phyloP scores from a whole-genome alignment of 164 flowering plant genomes.

The Litsea cubeba region DNA sequence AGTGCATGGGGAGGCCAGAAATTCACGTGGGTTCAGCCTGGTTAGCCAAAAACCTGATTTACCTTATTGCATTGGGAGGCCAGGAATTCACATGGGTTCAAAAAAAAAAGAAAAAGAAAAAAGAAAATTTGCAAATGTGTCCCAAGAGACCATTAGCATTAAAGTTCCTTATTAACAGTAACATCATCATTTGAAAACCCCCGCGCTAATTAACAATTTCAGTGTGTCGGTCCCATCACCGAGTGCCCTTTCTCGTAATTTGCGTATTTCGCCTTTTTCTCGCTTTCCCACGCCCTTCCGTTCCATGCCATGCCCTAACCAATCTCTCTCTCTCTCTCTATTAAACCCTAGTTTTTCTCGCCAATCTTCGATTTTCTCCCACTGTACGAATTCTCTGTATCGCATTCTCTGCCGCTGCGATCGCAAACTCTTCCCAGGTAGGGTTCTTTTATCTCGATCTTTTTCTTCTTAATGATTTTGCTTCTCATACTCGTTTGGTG shows the following conservation, averaged over 20 bases:
- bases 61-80: too few relatives aligned
- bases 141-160: too few relatives aligned
- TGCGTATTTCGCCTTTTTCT: conserved; percentile 11
- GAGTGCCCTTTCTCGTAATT: conserved; percentile 30
- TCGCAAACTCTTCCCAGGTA: conserved; percentile 10
- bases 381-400: too few relatives aligned
- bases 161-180: background rate
- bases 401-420: background rate
- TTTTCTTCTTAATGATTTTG: background rate
- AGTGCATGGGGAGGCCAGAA: too few relatives aligned
- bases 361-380: conserved; percentile 2
- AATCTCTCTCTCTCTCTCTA: background rate
- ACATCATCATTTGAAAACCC: conserved; percentile 1
- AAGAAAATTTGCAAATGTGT: too few relatives aligned
- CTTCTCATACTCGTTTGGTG: background rate
- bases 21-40: too few relatives aligned
- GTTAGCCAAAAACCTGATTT: too few relatives aligned
- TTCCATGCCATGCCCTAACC: conserved; percentile 3
- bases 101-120: too few relatives aligned
- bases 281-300: background rate
- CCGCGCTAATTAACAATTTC: background rate
- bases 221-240: too few relatives aligned
- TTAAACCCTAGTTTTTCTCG: background rate
- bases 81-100: too few relatives aligned
- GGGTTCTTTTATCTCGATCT: background rate